Conservation (phyloP, 1,284 basidiomycete species). For the Sanghuangporus baumii region DNA sequence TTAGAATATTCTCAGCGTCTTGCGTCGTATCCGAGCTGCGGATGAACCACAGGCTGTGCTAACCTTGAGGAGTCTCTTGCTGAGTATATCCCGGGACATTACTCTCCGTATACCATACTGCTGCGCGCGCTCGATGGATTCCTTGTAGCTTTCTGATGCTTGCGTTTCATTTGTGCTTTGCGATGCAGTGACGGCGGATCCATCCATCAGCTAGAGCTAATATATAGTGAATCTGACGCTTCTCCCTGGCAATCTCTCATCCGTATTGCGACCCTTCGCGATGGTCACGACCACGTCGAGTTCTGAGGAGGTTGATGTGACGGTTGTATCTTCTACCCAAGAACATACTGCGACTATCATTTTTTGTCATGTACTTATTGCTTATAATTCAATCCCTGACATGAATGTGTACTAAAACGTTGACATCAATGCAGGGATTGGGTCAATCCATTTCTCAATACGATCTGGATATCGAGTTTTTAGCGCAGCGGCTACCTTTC, state of each 20-base stretch:
- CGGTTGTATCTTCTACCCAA: conserved; percentile 7
- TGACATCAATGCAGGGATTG: conserved; percentile 29
- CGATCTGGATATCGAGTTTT: conserved; percentile 28
- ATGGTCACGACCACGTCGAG: background rate
- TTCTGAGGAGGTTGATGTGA: background rate
- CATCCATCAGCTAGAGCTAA: background rate
- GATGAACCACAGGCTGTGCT: conserved; percentile 1
- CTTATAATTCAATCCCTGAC: background rate
- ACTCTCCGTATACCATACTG: background rate
- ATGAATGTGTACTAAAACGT: background rate
- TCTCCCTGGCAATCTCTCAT: background rate
- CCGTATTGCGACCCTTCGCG: background rate
- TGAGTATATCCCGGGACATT: background rate
- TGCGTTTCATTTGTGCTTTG: background rate
- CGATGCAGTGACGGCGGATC: background rate
- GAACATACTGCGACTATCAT: conserved; percentile 29
- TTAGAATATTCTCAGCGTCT: background rate
- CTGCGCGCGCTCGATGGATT: background rate
- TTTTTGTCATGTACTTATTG: conserved; percentile 31
- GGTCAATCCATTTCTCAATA: conserved; percentile 35
- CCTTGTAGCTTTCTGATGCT: background rate
- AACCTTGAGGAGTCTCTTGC: background rate
- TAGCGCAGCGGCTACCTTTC: conserved; percentile 33
- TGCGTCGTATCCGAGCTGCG: background rate
- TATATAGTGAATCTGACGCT: conserved; percentile 3